Percentiles rank a stretch among this genome's conserved stretches.
phyloP scores from a whole-genome alignment of 495 filamentous ascomycete species.

The Friedmanniomyces simplex region DNA sequence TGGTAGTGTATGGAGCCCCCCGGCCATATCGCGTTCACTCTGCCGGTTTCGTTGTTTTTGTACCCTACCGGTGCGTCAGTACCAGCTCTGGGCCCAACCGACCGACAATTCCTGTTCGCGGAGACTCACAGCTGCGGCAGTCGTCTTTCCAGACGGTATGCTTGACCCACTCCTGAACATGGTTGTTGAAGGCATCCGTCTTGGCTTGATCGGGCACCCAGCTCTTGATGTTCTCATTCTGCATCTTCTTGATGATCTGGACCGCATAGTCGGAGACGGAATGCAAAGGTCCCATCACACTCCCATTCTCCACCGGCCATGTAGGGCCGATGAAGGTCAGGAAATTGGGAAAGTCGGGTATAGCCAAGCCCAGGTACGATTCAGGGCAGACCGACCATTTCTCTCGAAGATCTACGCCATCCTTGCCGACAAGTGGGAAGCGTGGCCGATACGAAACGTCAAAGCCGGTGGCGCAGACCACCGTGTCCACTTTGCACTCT shows the following conservation, averaged over 20 bases:
- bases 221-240: slow-evolving; percentile 29
- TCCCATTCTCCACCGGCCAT: slow-evolving; percentile 31
- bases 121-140: slow-evolving; percentile 21
- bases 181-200: slow-evolving; percentile 28
- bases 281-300: slow-evolving; percentile 26
- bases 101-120: background rate
- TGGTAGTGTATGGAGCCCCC: slow-evolving; percentile 29
- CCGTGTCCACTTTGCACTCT: slow-evolving; percentile 29
- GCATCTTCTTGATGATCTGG: slow-evolving; percentile 32
- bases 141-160: slow-evolving; percentile 33
- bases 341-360: slow-evolving; percentile 32
- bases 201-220: slow-evolving; percentile 29
- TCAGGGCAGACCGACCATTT: slow-evolving; percentile 30
- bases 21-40: slow-evolving; percentile 31
- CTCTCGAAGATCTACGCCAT: slow-evolving; percentile 26
- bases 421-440: slow-evolving; percentile 29
- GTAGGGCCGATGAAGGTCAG: slow-evolving; percentile 24
- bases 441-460: slow-evolving; percentile 30
- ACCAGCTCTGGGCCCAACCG: background rate
- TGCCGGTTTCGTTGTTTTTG: slow-evolving; percentile 31
- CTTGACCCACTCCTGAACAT: slow-evolving; percentile 32
- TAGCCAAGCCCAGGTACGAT: slow-evolving; percentile 26
- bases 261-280: slow-evolving; percentile 27
- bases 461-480: slow-evolving; percentile 34
- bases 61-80: slow-evolving; percentile 11